Evolutionary conservation across 192 early-diverging fungal species (phyloP), one percentile per base, ranked within the genome.

Genomic region (Haplosporangium gracile): DNA sequence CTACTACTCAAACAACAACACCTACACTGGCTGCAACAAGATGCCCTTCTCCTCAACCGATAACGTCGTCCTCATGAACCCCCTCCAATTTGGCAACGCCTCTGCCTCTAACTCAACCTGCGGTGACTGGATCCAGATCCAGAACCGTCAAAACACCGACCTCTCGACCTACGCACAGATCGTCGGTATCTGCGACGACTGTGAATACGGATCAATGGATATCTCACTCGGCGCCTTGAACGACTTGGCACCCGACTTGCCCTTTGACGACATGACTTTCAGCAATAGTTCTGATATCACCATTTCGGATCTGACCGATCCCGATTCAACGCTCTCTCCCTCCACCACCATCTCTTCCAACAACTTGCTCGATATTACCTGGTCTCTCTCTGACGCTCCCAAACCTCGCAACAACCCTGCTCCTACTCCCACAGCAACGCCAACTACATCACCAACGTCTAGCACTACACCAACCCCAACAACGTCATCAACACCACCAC

Each of bases 31-130:
- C 22, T 86, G 84, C 68, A 76, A 81, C 32, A 81, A 86, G 4
- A 65, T 81, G 71, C 65, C 84, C 8, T 86, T 86, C 63, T 32
- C 78, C 5, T 15, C 84, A 24, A 57, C 57, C 15, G 84, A 86
- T 36, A 86, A 81, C 45, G 68, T 86, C 24, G 84, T 74, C 18
- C 72, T 86, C 43, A 81, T 86, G 79, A 85, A 85, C 63, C 63
- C 83, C 10, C 83, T 85, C 34, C 83, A 85, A 36, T 85, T 80
- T n/a, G 83, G 83, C 34, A 40, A 80, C 16, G n/a, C 73, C 57
- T 72, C 51, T 1, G 68, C 78, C 5, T 45, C 53, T 15, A 85
- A 85, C 70, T 72, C 78, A 2, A 85, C 83, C n/a, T 85, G 83
- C 63, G 83, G 83, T 40, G 45, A 85, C 65, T 85, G 83, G 83